A percentile compares a stretch with the other conserved stretches of the same genome.
Conservation (phyloP, 805 yeast genomes). For the Clavispora vitiphila region DNA sequence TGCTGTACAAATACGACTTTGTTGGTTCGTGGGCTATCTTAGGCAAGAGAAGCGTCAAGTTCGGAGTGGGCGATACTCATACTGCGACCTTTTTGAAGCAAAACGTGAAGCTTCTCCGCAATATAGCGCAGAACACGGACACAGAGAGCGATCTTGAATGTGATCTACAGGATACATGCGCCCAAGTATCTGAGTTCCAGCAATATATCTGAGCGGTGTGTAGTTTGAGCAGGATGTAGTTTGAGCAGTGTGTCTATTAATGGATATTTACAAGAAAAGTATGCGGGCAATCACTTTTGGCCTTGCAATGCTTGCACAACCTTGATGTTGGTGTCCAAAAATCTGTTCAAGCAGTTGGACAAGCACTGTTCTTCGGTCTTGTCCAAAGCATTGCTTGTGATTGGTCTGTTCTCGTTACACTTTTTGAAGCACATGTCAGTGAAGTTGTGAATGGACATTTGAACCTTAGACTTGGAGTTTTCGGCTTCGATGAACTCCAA, state of each 20-base stretch:
- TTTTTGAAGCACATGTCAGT: slow-evolving; percentile 89
- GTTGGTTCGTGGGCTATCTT: slow-evolving; percentile 33
- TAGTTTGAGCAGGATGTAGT: slow-evolving; percentile 2
- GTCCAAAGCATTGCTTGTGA: slow-evolving; percentile 46
- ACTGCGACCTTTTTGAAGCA: neutral
- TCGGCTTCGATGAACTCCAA: slow-evolving; percentile 74
- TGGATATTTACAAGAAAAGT: slow-evolving; percentile 3
- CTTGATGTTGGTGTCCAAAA: slow-evolving; percentile 80
- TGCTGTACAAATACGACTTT: slow-evolving; percentile 28
- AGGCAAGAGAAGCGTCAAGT: slow-evolving; percentile 6
- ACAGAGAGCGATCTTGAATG: neutral
- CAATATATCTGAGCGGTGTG: slow-evolving; percentile 1
- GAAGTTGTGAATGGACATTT: slow-evolving; percentile 78
- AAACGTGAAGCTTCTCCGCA: slow-evolving; percentile 2
- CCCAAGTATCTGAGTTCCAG: slow-evolving; percentile 6
- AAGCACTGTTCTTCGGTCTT: slow-evolving; percentile 66
- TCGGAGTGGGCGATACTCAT: slow-evolving; percentile 7
- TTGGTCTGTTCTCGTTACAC: slow-evolving; percentile 52
- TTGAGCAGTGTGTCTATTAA: slow-evolving; percentile 1
- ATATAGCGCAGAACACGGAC: neutral
- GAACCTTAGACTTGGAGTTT: slow-evolving; percentile 82
- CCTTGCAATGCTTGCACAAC: slow-evolving; percentile 58
- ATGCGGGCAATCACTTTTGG: slow-evolving; percentile 16
- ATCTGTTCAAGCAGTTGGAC: slow-evolving; percentile 76
- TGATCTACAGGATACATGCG: slow-evolving; percentile 4